Evolutionary conservation across 352 stramenopile genomes (phyloP).

Genomic region (Pythium chondricola): DNA sequence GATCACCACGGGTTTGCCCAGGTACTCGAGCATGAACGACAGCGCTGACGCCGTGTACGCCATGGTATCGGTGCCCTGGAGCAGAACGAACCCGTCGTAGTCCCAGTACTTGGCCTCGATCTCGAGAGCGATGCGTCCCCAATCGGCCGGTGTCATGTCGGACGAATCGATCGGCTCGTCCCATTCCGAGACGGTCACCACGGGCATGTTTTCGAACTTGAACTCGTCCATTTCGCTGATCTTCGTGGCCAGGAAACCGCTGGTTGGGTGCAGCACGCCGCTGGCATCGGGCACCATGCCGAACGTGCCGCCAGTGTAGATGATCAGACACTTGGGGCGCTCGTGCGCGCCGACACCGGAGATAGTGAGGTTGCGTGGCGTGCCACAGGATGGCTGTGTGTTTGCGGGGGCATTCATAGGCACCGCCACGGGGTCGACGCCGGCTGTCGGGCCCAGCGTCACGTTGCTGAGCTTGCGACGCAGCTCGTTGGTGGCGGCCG

Average conservation of each 20-base stretch:
- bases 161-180: slow-evolving; percentile 87
- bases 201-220: slow-evolving; percentile 72
- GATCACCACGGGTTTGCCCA: slow-evolving; percentile 94
- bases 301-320: slow-evolving; percentile 91
- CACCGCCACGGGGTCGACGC: slow-evolving; percentile 14
- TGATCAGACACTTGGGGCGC: slow-evolving; percentile 68
- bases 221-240: slow-evolving; percentile 86
- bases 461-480: slow-evolving; percentile 11
- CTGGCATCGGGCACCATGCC: slow-evolving; percentile 80
- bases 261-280: slow-evolving; percentile 77
- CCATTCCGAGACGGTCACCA: slow-evolving; percentile 73
- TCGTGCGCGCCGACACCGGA: slow-evolving; percentile 17
- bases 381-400: slow-evolving; percentile 3
- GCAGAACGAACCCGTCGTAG: slow-evolving; percentile 96
- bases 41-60: slow-evolving; percentile 94
- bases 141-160: slow-evolving; percentile 88
- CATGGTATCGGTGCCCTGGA: slow-evolving; percentile 98
- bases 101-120: slow-evolving; percentile 93
- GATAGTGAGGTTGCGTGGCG: slow-evolving; percentile 6
- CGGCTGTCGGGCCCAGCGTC: slow-evolving; percentile 10
- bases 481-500: not conserved
- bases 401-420: slow-evolving; percentile 1
- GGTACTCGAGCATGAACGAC: slow-evolving; percentile 97
- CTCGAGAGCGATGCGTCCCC: slow-evolving; percentile 87
- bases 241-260: slow-evolving; percentile 85